Conservation (phyloP, 768 basidiomycete genomes). For the Phylloporus scabripes region DNA sequence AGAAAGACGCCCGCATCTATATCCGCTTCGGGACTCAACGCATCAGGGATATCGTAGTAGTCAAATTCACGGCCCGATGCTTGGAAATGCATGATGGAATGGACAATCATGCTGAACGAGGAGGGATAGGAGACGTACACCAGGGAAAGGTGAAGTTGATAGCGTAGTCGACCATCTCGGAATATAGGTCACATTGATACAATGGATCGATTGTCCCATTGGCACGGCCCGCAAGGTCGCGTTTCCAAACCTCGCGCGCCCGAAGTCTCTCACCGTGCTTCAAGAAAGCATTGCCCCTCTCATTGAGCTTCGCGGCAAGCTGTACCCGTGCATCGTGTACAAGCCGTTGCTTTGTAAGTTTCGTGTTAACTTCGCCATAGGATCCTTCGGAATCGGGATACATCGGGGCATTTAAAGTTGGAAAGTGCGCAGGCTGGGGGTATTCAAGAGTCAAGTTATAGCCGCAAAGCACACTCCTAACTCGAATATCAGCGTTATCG, state of each 20-base stretch:
- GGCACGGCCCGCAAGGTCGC: slow-evolving; percentile 44
- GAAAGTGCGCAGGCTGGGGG: slow-evolving; percentile 53
- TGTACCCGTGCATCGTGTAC: slow-evolving; percentile 8
- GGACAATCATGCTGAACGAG: background rate
- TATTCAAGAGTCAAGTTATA: slow-evolving; percentile 66
- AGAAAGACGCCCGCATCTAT: slow-evolving; percentile 50
- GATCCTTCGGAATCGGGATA: background rate
- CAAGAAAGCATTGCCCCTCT: slow-evolving; percentile 10
- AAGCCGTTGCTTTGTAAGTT: slow-evolving; percentile 11
- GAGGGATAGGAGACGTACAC: slow-evolving; percentile 30
- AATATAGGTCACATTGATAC: slow-evolving; percentile 57
- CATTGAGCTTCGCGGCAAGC: slow-evolving; percentile 6
- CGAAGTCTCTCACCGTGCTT: slow-evolving; percentile 21
- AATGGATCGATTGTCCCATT: slow-evolving; percentile 56
- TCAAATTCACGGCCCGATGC: slow-evolving; percentile 6
- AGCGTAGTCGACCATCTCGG: slow-evolving; percentile 64
- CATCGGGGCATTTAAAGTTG: slow-evolving; percentile 19
- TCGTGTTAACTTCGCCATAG: background rate
- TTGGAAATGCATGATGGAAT: background rate
- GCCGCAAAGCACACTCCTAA: slow-evolving; percentile 55
- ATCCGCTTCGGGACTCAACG: slow-evolving; percentile 38
- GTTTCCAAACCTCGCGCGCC: slow-evolving; percentile 32
- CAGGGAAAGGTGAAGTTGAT: slow-evolving; percentile 64
- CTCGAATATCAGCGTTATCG: background rate
- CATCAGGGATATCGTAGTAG: slow-evolving; percentile 6